These are phyloP conservation scores for Rasamsonia emersonii DNA, from an alignment of 2,329 filamentous ascomycete genomes.

Conservation along the genomic window DNA sequence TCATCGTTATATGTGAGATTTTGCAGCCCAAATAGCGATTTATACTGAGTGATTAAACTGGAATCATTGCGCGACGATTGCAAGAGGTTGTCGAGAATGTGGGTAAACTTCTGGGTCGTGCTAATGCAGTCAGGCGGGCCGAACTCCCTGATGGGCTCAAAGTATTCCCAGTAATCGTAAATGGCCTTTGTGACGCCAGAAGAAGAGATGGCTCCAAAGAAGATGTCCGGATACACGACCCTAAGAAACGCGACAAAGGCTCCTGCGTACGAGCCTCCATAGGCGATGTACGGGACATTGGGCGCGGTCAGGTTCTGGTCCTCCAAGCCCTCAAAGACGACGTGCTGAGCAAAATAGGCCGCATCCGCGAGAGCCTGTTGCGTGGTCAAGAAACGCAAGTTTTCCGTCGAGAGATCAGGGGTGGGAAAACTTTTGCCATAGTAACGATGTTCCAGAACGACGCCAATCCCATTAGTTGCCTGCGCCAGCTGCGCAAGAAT, in stretches of 20 bases:
- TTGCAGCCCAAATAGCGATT: slow-evolving; percentile 26
- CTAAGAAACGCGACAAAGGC: slow-evolving; percentile 69
- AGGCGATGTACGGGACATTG: slow-evolving; percentile 63
- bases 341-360: slow-evolving; percentile 68
- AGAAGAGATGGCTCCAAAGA: slow-evolving; percentile 70
- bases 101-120: slow-evolving; percentile 52
- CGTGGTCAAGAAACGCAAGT: slow-evolving; percentile 71
- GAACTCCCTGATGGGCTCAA: slow-evolving; percentile 48
- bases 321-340: slow-evolving; percentile 62
- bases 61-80: too few relatives aligned
- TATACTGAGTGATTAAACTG: slow-evolving; percentile 38
- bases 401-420: slow-evolving; percentile 57
- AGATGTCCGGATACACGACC: slow-evolving; percentile 67
- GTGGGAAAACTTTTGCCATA: slow-evolving; percentile 70
- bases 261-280: slow-evolving; percentile 78
- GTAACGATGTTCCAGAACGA: slow-evolving; percentile 81
- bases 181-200: slow-evolving; percentile 73
- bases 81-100: slow-evolving; percentile 53
- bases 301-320: slow-evolving; percentile 57
- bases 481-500: slow-evolving; percentile 62
- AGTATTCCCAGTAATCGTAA: slow-evolving; percentile 64
- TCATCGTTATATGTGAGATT: slow-evolving; percentile 40
- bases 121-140: slow-evolving; percentile 56
- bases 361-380: slow-evolving; percentile 75
- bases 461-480: slow-evolving; percentile 64